Evolutionary conservation across 257 asterid species (phyloP).

Genomic region (Thymus quinquecostatus): DNA sequence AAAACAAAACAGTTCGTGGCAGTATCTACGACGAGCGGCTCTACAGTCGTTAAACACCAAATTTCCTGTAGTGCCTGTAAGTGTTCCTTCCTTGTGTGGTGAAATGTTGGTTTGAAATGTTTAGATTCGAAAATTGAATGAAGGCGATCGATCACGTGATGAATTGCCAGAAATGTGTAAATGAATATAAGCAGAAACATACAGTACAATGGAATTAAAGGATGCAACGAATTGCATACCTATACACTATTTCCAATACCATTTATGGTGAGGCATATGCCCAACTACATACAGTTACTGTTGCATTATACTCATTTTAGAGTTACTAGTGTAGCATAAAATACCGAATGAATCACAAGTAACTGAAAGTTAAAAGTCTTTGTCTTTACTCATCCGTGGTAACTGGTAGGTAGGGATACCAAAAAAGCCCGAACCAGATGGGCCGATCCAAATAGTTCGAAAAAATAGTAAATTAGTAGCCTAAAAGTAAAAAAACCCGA

Average conservation of each 20-base stretch:
- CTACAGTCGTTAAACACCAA: background rate
- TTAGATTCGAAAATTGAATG: background rate
- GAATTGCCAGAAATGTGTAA: background rate
- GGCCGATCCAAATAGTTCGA: too few species aligned
- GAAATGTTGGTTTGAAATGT: background rate
- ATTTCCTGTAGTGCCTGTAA: background rate
- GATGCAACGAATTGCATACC: background rate
- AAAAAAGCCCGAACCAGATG: too few species aligned
- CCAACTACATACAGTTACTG: background rate
- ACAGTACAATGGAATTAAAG: background rate
- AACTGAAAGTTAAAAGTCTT: too few species aligned
- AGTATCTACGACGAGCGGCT: background rate
- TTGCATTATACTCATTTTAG: background rate
- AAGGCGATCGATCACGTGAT: constrained; percentile 2
- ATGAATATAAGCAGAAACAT: background rate
- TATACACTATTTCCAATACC: background rate
- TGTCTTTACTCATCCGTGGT: too few species aligned
- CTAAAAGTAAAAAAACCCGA: too few species aligned
- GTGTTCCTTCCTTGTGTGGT: background rate
- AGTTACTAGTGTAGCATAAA: too few species aligned
- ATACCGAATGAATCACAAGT: too few species aligned
- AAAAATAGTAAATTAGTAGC: too few species aligned
- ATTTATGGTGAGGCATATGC: background rate
- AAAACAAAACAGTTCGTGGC: too few species aligned
- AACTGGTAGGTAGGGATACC: too few species aligned